Base-by-base conservation (phyloP, 2,329 filamentous ascomycete species). In the Pestalotiopsis sp. region DNA sequence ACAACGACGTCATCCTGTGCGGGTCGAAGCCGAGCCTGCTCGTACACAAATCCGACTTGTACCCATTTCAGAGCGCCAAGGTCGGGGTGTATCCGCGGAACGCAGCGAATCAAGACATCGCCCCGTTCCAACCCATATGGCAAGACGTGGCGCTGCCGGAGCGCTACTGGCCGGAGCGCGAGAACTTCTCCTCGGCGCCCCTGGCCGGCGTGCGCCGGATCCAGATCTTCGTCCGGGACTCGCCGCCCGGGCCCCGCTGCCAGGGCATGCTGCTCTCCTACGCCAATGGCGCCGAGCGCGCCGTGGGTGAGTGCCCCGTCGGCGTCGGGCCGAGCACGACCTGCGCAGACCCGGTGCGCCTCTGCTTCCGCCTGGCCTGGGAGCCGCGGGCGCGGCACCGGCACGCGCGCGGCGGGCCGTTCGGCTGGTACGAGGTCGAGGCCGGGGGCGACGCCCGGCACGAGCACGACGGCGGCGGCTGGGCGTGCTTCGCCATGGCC, bases 251-350 rank as follows among this genome's bases (percentile, higher is more conserved):
- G 9, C 14, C 20, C 6, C 31, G 31, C 23, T 68, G 66, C 59
- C 14, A 31, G n/a, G 66, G 57, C 41, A 41, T 64, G 11, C 11
- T 65, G 36, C 38, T 68, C 25, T 45, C 58, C 20, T 68, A 68
- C 67, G 52, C 25, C 23, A 64, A 68, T 38, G 67, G 67, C n/a
- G 61, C 61, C 25, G 59, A 45, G n/a, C 66, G 66, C 9, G 66
- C 66, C 2, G 17, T 67, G 27, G 66, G 66, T 4, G 36, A 64
- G 27, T 68, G 61, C 61, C 66, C 39, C 13, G 58, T 23, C 12
- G 62, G 66, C 49, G 59, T 62, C 12, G 65, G 45, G 5, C n/a
- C 57, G 25, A 57, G 27, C 4, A 52, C 38, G 25, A 9, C 36
- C 5, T 65, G 52, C 36, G 7, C 9, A 7, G 52, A 52, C 23